Conservation (phyloP, 257 asterid genomes). For the Handroanthus guayacan region DNA sequence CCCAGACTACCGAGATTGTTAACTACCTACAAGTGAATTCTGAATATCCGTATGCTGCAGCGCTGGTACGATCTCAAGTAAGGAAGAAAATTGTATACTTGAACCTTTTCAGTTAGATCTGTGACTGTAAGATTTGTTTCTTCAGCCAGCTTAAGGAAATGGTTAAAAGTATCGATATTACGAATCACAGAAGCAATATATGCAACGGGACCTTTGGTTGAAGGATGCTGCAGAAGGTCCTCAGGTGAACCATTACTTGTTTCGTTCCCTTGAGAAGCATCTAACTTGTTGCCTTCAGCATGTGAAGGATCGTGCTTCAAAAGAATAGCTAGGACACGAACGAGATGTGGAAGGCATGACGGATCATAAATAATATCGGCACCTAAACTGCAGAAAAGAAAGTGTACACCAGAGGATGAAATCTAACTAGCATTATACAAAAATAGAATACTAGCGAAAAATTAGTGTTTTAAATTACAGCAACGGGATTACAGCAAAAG, state of each 20-base stretch:
- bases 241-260: slow-evolving; percentile 27
- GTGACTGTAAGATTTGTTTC: slow-evolving; percentile 60
- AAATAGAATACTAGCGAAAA: not conserved
- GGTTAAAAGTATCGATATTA: slow-evolving; percentile 66
- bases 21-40: slow-evolving; percentile 37
- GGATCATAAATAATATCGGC: slow-evolving; percentile 93
- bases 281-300: slow-evolving; percentile 20
- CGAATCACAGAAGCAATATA: slow-evolving; percentile 87
- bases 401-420: not conserved
- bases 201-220: slow-evolving; percentile 57
- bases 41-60: slow-evolving; percentile 61
- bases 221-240: slow-evolving; percentile 23
- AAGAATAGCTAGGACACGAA: slow-evolving; percentile 66
- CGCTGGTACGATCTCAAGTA: slow-evolving; percentile 74
- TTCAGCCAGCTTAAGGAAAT: slow-evolving; percentile 63
- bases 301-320: slow-evolving; percentile 41
- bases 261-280: slow-evolving; percentile 26
- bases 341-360: slow-evolving; percentile 80
- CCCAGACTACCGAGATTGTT: not conserved
- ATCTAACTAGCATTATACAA: not conserved
- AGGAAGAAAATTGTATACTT: slow-evolving; percentile 69
- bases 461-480: too few relatives aligned
- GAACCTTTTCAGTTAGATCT: slow-evolving; percentile 60
- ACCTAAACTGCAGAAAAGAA: slow-evolving; percentile 66
- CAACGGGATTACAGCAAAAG: not conserved